Conservation (phyloP, 2,329 filamentous ascomycete species). For the Fusarium nematophilum region DNA sequence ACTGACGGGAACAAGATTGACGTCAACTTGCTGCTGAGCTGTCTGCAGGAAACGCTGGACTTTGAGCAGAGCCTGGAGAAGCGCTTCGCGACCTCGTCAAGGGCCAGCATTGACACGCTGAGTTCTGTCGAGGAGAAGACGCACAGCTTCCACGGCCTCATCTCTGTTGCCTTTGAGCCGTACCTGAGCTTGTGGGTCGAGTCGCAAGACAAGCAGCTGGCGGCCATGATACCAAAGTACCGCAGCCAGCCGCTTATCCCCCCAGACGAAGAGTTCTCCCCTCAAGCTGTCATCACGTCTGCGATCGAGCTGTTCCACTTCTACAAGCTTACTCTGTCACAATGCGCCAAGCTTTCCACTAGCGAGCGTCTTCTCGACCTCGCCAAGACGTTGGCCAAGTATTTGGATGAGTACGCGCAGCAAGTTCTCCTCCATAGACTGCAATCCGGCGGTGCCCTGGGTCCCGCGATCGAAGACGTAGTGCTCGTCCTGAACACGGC, state of each 20-base stretch:
- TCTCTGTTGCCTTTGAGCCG: constrained; percentile 96
- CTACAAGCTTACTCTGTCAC: constrained; percentile 90
- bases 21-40: constrained; percentile 88
- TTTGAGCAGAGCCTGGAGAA: constrained; percentile 94
- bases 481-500: constrained; percentile 94
- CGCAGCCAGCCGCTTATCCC: constrained; percentile 83
- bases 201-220: constrained; percentile 90
- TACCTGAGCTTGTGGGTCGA: constrained; percentile 98
- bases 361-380: constrained; percentile 88
- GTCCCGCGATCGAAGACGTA: constrained; percentile 75
- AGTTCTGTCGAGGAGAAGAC: constrained; percentile 80
- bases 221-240: constrained; percentile 87
- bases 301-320: constrained; percentile 98
- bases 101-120: constrained; percentile 90
- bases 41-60: constrained; percentile 93
- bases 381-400: constrained; percentile 87
- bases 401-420: constrained; percentile 94
- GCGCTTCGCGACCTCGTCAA: constrained; percentile 78
- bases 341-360: constrained; percentile 96
- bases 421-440: constrained; percentile 84
- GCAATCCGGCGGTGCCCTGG: constrained; percentile 65
- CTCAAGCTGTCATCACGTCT: constrained; percentile 89
- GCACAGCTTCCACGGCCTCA: constrained; percentile 86
- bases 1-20: constrained; percentile 83
- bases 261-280: constrained; percentile 89